Percentiles rank a stretch among this genome's conserved stretches.
These are phyloP conservation scores for Glomus cerebriforme DNA, from an alignment of 192 early-diverging fungal genomes.

Conservation along the genomic window DNA sequence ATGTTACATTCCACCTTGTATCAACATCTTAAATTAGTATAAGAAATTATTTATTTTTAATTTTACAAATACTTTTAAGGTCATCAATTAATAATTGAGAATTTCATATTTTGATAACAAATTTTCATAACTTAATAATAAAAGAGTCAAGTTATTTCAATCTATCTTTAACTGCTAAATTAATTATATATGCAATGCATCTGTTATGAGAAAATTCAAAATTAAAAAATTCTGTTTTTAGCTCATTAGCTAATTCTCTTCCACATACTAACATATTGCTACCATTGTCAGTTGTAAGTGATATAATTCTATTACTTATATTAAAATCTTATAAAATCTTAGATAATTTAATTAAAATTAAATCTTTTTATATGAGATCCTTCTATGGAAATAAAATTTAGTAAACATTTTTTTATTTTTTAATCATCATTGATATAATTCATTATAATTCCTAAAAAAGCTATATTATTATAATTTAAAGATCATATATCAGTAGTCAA, in stretches of 20 bases:
- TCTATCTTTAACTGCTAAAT: neutral
- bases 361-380: too few relatives aligned
- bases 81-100: too few relatives aligned
- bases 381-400: neutral
- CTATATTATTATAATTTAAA: neutral
- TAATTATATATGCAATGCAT: neutral
- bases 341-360: neutral
- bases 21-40: neutral
- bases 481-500: neutral
- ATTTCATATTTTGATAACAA: too few relatives aligned
- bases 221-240: neutral
- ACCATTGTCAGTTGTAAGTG: neutral
- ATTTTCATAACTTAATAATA: too few relatives aligned
- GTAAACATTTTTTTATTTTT: neutral
- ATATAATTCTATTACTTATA: neutral
- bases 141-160: neutral
- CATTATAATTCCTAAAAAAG: neutral
- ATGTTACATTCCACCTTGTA: neutral
- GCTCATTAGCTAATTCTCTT: neutral
- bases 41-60: neutral
- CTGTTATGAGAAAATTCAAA: neutral
- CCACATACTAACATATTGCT: neutral
- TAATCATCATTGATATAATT: neutral
- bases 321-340: neutral
- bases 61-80: neutral